These are phyloP conservation scores for Lathyrus aphaca DNA, from an alignment of 306 rosid species.

Conservation along the genomic window DNA sequence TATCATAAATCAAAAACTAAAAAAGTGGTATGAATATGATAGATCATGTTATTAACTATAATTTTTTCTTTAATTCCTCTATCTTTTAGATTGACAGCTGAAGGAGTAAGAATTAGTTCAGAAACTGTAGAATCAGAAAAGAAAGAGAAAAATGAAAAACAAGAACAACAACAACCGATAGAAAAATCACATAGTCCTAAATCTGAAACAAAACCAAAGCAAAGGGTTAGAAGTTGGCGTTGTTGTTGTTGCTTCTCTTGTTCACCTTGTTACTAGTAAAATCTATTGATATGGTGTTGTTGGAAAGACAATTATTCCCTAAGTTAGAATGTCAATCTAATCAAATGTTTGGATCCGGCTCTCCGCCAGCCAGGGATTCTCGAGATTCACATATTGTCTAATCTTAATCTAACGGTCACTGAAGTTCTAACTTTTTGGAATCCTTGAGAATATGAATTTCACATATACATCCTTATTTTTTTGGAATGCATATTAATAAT, in stretches of 20 bases:
- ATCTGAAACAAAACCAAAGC: conserved; percentile 27
- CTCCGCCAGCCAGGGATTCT: neutral
- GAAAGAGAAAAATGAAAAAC: conserved; percentile 40
- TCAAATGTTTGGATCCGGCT: conserved; percentile 17
- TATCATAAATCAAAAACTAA: neutral
- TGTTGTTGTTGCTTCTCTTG: conserved; percentile 44
- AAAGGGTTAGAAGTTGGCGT: conserved; percentile 33
- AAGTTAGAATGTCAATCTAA: neutral
- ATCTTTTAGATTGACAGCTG: conserved; percentile 48
- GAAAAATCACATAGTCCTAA: conserved; percentile 14
- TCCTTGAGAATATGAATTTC: neutral
- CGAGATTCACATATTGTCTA: neutral
- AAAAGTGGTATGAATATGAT: neutral
- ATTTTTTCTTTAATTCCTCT: neutral
- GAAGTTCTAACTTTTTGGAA: neutral
- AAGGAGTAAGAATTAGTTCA: conserved; percentile 46
- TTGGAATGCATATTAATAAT: neutral
- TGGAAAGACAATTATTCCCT: neutral
- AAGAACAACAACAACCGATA: neutral
- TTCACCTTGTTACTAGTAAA: conserved; percentile 43
- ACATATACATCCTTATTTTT: neutral
- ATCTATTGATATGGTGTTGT: conserved; percentile 17
- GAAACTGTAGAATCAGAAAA: conserved; percentile 33
- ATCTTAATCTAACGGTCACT: neutral
- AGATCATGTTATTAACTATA: neutral